These are phyloP conservation scores for Arxiozyma telluris DNA, from an alignment of 1,139 yeast genomes.

Conservation along the genomic window DNA sequence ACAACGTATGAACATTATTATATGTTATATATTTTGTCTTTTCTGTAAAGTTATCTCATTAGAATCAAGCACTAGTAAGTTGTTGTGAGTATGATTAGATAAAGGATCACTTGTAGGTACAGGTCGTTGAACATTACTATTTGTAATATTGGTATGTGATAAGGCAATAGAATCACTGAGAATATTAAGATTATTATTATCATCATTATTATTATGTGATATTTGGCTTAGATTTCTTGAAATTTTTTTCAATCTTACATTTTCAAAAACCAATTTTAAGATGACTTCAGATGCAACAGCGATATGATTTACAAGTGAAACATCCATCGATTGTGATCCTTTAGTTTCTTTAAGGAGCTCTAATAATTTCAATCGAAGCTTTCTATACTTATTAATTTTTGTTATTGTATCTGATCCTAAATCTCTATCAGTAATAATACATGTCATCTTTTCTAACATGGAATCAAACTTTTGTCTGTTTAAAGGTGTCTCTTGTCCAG, in stretches of 20 bases:
- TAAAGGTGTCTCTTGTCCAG: neutral
- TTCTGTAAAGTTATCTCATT: neutral
- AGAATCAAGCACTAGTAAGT: neutral
- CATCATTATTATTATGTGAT: neutral
- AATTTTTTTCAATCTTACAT: constrained; percentile 1
- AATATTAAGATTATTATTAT: no score
- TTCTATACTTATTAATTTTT: constrained; percentile 1
- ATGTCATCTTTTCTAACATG: neutral
- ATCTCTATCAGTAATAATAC: neutral
- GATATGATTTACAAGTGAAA: constrained; percentile 2
- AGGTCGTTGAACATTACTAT: no score
- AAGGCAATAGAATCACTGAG: no score
- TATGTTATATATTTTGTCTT: neutral
- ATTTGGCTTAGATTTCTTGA: neutral
- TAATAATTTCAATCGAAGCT: neutral
- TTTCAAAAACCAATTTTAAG: constrained; percentile 5
- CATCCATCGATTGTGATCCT: neutral
- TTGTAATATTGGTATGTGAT: no score
- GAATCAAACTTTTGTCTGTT: neutral
- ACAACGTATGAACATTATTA: no score
- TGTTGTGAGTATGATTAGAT: neutral
- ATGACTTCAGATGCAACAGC: constrained; percentile 3
- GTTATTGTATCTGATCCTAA: neutral
- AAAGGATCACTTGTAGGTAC: neutral
- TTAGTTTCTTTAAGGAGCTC: neutral